phyloP scores from a whole-genome alignment of 805 yeast genomes.

The Suhomyces emberorum region DNA sequence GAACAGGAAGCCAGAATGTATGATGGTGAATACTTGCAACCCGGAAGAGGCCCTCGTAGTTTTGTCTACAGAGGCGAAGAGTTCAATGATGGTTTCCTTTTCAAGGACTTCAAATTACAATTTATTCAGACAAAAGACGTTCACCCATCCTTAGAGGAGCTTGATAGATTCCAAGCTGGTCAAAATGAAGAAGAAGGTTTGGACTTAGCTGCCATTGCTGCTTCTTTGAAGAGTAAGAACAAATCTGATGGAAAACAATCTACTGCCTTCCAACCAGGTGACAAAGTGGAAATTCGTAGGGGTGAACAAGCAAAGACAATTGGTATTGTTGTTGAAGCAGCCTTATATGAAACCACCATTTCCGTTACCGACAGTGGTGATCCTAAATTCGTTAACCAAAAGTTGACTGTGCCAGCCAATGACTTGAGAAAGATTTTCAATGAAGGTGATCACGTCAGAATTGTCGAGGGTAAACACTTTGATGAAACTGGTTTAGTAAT shows the following conservation, averaged over 20 bases:
- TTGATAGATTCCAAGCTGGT: slow-evolving; percentile 74
- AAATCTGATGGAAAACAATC: slow-evolving; percentile 24
- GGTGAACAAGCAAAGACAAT: slow-evolving; percentile 92
- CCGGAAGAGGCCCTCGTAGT: slow-evolving; percentile 57
- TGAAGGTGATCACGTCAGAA: slow-evolving; percentile 94
- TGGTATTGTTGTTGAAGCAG: slow-evolving; percentile 73
- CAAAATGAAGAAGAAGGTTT: slow-evolving; percentile 76
- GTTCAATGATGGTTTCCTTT: slow-evolving; percentile 82
- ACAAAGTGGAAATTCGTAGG: slow-evolving; percentile 81
- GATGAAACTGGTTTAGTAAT: slow-evolving; percentile 96
- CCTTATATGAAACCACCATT: slow-evolving; percentile 51
- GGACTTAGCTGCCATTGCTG: slow-evolving; percentile 83
- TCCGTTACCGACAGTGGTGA: slow-evolving; percentile 55
- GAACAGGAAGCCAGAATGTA: slow-evolving; percentile 85
- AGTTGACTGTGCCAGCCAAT: slow-evolving; percentile 76
- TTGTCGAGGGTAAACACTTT: slow-evolving; percentile 82
- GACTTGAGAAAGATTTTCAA: slow-evolving; percentile 81
- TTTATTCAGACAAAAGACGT: slow-evolving; percentile 78
- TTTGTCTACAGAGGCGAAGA: slow-evolving; percentile 84
- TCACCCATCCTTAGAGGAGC: slow-evolving; percentile 83
- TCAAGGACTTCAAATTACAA: slow-evolving; percentile 81
- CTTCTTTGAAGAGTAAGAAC: slow-evolving; percentile 63
- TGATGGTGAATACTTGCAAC: slow-evolving; percentile 70
- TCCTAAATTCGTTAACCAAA: slow-evolving; percentile 49
- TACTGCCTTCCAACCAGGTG: slow-evolving; percentile 81